A percentile compares a stretch with the other conserved stretches of the same genome.
Evolutionary conservation across 192 early-diverging fungal genomes (phyloP).

Genomic region (Coemansia umbellata): DNA sequence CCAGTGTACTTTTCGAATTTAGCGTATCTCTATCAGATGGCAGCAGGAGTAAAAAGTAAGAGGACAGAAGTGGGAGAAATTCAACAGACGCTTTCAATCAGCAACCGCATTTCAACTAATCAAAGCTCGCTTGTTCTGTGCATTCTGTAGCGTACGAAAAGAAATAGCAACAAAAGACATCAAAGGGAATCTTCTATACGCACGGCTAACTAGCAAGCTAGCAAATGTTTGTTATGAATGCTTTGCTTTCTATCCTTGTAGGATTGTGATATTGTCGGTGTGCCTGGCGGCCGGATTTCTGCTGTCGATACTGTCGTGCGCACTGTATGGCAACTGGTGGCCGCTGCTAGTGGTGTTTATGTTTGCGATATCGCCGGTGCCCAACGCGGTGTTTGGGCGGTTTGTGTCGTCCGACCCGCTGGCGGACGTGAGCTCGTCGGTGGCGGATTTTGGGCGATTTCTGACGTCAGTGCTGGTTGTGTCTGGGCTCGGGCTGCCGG

Average conservation of each 20-base stretch:
- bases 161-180: too few species aligned
- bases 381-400: conserved; percentile 80
- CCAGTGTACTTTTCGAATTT: neutral
- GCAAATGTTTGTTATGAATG: conserved; percentile 83
- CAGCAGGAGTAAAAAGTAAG: conserved; percentile 28
- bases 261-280: conserved; percentile 77
- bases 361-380: conserved; percentile 87
- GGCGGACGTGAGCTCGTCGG: conserved; percentile 58
- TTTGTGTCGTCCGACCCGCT: conserved; percentile 68
- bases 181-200: neutral
- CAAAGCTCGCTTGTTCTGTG: too few species aligned
- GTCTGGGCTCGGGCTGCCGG: conserved; percentile 80
- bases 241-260: conserved; percentile 51
- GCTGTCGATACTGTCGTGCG: conserved; percentile 92
- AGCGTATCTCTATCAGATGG: conserved; percentile 1
- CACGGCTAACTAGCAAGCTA: conserved; percentile 56
- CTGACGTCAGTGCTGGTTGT: conserved; percentile 89
- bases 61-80: neutral
- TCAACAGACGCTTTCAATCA: neutral
- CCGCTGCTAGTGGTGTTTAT: conserved; percentile 91
- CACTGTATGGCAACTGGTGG: conserved; percentile 94
- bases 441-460: conserved; percentile 73
- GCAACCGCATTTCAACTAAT: neutral
- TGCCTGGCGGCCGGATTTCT: conserved; percentile 89
- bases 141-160: too few species aligned